A percentile compares a stretch with the other conserved stretches of the same genome.
Conservation (phyloP, 2,329 filamentous ascomycete genomes). For the Phaeoacremonium minimum region DNA sequence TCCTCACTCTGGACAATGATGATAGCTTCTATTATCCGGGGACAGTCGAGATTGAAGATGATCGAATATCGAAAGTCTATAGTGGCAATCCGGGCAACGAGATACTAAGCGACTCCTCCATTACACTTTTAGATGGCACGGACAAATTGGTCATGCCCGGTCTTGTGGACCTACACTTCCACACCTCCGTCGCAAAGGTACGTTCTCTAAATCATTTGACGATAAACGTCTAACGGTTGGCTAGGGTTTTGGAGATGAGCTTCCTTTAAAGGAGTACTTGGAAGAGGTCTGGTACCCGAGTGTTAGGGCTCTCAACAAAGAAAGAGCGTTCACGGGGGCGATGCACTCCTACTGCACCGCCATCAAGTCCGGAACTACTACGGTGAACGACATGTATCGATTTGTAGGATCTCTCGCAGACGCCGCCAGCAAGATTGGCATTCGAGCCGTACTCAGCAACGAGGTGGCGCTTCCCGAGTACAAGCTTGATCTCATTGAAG, state of each 20-base stretch:
- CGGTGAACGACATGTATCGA: slow-evolving; percentile 19
- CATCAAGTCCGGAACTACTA: slow-evolving; percentile 14
- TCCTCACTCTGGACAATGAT: slow-evolving; percentile 14
- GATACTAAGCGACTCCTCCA: not conserved
- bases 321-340: slow-evolving; percentile 7
- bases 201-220: not conserved
- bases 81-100: slow-evolving; percentile 8
- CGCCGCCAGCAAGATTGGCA: slow-evolving; percentile 14
- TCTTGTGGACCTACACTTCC: slow-evolving; percentile 16
- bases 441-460: slow-evolving; percentile 14
- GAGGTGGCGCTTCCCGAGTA: slow-evolving; percentile 15
- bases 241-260: slow-evolving; percentile 14
- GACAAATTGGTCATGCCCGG: slow-evolving; percentile 17
- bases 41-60: slow-evolving; percentile 13
- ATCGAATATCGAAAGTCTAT: slow-evolving; percentile 12
- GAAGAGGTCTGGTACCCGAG: slow-evolving; percentile 16
- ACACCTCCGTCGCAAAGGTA: slow-evolving; percentile 17
- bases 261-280: slow-evolving; percentile 17
- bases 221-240: not conserved
- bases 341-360: slow-evolving; percentile 15
- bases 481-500: slow-evolving; percentile 13
- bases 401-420: slow-evolving; percentile 11
- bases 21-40: slow-evolving; percentile 15
- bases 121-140: slow-evolving; percentile 13
- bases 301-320: slow-evolving; percentile 13